phyloP scores from a whole-genome alignment of 2,329 filamentous ascomycete species.

The Talaromyces islandicus region DNA sequence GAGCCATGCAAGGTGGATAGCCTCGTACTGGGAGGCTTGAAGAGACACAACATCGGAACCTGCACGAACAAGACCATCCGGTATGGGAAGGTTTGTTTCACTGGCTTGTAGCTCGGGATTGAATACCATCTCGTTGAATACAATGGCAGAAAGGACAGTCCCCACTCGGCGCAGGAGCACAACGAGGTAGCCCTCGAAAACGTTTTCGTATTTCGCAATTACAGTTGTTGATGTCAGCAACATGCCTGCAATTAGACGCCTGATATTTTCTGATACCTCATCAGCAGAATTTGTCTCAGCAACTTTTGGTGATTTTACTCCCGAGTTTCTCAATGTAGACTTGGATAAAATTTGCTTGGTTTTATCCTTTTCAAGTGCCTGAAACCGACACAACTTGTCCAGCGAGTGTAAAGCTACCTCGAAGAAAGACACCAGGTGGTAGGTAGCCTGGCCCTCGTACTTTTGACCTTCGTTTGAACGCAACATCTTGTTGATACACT shows the following conservation, averaged over 20 bases:
- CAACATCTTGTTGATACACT: conserved; percentile 22
- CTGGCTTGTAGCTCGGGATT: conserved; percentile 19
- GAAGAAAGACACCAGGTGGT: conserved; percentile 30
- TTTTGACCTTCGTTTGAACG: conserved; percentile 9
- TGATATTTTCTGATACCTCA: conserved; percentile 17
- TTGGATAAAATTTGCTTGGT: conserved; percentile 7
- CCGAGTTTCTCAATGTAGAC: neutral
- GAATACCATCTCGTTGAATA: conserved; percentile 30
- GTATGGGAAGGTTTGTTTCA: conserved; percentile 22
- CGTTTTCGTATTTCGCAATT: conserved; percentile 20
- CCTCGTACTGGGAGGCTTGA: conserved; percentile 25
- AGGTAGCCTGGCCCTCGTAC: conserved; percentile 21
- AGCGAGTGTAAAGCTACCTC: conserved; percentile 22
- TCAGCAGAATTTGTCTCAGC: conserved; percentile 7
- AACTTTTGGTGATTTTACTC: neutral
- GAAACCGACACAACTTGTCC: conserved; percentile 18
- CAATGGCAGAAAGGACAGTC: conserved; percentile 31
- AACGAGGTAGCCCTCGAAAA: conserved; percentile 39
- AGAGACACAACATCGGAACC: conserved; percentile 17
- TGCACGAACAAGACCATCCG: conserved; percentile 20
- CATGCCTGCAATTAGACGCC: conserved; percentile 25
- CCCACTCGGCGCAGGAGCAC: conserved; percentile 34
- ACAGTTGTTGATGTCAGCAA: conserved; percentile 21
- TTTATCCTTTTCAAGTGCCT: conserved; percentile 4
- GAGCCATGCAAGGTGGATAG: conserved; percentile 29